These are phyloP conservation scores for Alternaria gansuensis DNA, from an alignment of 2,329 filamentous ascomycete species.

Conservation along the genomic window DNA sequence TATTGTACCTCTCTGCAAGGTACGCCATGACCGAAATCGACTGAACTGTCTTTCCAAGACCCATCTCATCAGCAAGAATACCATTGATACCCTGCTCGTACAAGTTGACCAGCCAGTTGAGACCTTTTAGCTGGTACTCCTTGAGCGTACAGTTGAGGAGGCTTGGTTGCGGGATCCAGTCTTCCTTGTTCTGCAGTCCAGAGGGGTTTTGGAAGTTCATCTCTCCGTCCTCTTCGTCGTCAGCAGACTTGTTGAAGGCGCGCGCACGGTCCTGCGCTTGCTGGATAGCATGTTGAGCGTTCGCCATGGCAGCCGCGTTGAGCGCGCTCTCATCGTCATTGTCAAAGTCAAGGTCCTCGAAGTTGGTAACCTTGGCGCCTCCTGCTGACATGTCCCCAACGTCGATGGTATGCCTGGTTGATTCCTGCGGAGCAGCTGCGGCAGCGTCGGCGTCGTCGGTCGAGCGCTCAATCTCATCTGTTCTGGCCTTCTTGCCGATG, in stretches of 20 bases:
- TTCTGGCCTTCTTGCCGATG: slow-evolving; percentile 99
- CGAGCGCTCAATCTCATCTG: slow-evolving; percentile 89
- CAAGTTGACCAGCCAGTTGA: slow-evolving; percentile 98
- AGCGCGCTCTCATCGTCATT: slow-evolving; percentile 88
- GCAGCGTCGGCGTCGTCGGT: slow-evolving; percentile 74
- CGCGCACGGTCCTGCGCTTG: slow-evolving; percentile 93
- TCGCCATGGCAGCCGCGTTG: slow-evolving; percentile 86
- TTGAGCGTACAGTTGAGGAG: slow-evolving; percentile 94
- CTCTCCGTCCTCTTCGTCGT: slow-evolving; percentile 76
- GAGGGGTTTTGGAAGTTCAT: slow-evolving; percentile 99
- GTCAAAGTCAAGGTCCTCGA: slow-evolving; percentile 95
- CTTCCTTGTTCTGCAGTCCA: slow-evolving; percentile 87
- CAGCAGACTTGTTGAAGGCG: slow-evolving; percentile 79
- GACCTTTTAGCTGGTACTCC: slow-evolving; percentile 98
- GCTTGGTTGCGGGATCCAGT: slow-evolving; percentile 83
- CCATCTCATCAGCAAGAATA: slow-evolving; percentile 98
- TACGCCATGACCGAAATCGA: slow-evolving; percentile 99
- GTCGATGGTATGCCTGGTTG: slow-evolving; percentile 57
- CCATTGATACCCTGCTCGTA: slow-evolving; percentile 99
- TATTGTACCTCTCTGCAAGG: slow-evolving; percentile 94
- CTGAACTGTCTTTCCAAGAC: slow-evolving; percentile 98
- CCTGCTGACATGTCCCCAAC: slow-evolving; percentile 60
- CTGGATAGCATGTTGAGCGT: slow-evolving; percentile 94
- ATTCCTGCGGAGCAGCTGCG: slow-evolving; percentile 51
- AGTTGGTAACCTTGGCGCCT: slow-evolving; percentile 83